These are phyloP conservation scores for Bocquillonia castaneifolia DNA, from an alignment of 441 rosid genomes.

Conservation along the genomic window DNA sequence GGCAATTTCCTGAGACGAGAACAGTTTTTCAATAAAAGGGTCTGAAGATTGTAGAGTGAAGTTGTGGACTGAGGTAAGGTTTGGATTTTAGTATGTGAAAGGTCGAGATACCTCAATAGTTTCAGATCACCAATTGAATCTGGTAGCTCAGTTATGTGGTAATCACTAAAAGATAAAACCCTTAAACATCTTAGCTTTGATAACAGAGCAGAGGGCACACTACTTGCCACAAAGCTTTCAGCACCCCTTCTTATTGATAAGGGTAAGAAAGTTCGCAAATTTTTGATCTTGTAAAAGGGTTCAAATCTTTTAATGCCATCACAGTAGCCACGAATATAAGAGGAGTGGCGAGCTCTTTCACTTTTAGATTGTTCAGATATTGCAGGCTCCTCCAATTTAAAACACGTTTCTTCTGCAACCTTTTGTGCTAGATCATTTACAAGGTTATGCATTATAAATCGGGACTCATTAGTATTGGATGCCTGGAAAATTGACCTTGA, in stretches of 20 bases:
- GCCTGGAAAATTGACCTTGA: constrained; percentile 28
- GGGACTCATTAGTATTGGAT: neutral
- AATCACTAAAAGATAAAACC: constrained; percentile 19
- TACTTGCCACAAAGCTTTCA: neutral
- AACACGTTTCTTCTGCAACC: constrained; percentile 13
- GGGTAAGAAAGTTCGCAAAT: constrained; percentile 7
- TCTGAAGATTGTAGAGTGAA: neutral
- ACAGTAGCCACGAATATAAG: constrained; percentile 2
- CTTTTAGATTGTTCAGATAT: neutral
- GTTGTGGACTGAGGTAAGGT: neutral
- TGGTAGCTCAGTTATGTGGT: neutral
- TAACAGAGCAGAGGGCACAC: neutral
- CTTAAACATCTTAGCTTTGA: neutral
- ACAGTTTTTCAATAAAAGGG: neutral
- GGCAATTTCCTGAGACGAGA: neutral
- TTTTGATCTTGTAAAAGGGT: neutral
- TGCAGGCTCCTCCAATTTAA: constrained; percentile 1
- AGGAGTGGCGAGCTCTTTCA: constrained; percentile 4
- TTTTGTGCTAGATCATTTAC: constrained; percentile 25
- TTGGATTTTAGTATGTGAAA: constrained; percentile 19
- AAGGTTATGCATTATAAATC: constrained; percentile 27
- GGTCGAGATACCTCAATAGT: constrained; percentile 27
- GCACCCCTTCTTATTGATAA: neutral
- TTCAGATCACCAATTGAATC: constrained; percentile 13
- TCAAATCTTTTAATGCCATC: constrained; percentile 10